phyloP scores from a whole-genome alignment of 2,329 filamentous ascomycete genomes.

The Calonectria montana region DNA sequence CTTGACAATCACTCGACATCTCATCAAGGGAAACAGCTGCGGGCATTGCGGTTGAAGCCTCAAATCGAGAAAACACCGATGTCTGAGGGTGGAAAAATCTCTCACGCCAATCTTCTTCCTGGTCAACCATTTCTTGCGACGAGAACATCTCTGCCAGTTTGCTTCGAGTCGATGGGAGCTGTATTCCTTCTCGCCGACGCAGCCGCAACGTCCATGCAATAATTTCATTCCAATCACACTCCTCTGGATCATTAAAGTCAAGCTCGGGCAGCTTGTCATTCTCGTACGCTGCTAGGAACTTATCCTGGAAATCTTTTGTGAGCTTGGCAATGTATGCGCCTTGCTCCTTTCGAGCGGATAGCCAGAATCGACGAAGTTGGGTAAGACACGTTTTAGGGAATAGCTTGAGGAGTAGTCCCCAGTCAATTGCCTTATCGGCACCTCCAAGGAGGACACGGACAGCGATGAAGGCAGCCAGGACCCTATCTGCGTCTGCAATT shows the following conservation, averaged over 20 bases:
- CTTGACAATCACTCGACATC: slow-evolving; percentile 13
- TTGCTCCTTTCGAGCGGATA: slow-evolving; percentile 60
- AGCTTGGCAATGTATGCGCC: slow-evolving; percentile 63
- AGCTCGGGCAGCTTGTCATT: slow-evolving; percentile 69
- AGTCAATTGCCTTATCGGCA: slow-evolving; percentile 68
- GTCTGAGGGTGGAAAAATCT: slow-evolving; percentile 65
- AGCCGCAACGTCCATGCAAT: slow-evolving; percentile 75
- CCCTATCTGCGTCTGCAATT: slow-evolving; percentile 41
- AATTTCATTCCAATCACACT: slow-evolving; percentile 76
- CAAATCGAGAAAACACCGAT: slow-evolving; percentile 68
- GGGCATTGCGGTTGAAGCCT: slow-evolving; percentile 63
- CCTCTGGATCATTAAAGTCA: slow-evolving; percentile 70
- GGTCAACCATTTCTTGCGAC: slow-evolving; percentile 49
- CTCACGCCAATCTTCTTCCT: slow-evolving; percentile 62
- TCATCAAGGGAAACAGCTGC: slow-evolving; percentile 49
- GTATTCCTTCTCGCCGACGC: slow-evolving; percentile 56
- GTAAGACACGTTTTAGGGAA: slow-evolving; percentile 66
- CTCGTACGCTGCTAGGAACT: slow-evolving; percentile 75
- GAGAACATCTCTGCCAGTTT: slow-evolving; percentile 58
- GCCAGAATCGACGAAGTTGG: slow-evolving; percentile 67
- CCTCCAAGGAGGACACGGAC: slow-evolving; percentile 70
- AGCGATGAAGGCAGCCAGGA: slow-evolving; percentile 69
- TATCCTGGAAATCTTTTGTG: slow-evolving; percentile 72
- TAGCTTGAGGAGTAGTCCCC: slow-evolving; percentile 66
- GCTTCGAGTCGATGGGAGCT: slow-evolving; percentile 60